phyloP scores from a whole-genome alignment of 202 grass and related monocot genomes.

The Saccharum hybrid region DNA sequence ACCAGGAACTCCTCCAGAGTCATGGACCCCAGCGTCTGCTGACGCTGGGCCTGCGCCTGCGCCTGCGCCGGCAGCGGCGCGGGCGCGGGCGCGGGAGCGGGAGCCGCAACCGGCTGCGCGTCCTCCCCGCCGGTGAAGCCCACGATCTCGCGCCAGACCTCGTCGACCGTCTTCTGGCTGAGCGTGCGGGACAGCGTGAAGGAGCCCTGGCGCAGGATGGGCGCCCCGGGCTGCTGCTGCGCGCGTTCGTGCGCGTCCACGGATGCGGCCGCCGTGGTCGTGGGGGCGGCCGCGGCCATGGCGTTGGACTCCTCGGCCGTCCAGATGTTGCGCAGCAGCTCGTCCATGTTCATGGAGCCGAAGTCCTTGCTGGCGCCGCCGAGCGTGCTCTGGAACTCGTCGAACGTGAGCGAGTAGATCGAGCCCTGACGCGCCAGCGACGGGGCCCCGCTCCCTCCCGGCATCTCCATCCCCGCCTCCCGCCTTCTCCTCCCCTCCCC shows the following conservation, averaged over 20 bases:
- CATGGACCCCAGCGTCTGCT: constrained; percentile 76
- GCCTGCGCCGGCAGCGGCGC: not conserved
- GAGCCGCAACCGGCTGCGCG: not conserved
- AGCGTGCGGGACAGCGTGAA: constrained; percentile 79
- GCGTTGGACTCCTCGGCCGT: constrained; percentile 84
- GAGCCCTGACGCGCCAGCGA: constrained; percentile 69
- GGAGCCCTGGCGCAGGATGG: constrained; percentile 68
- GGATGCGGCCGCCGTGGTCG: not conserved
- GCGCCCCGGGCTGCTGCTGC: not conserved
- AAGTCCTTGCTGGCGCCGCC: constrained; percentile 76
- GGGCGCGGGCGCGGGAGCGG: not conserved
- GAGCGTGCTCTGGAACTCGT: constrained; percentile 85
- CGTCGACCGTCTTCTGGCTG: constrained; percentile 87
- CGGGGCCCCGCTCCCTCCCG: constrained; percentile 40
- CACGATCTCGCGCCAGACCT: constrained; percentile 79
- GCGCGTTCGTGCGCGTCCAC: not conserved
- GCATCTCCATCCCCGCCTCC: constrained; percentile 57
- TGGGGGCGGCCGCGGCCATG: constrained; percentile 23
- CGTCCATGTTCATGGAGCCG: constrained; percentile 98
- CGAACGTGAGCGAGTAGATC: constrained; percentile 88
- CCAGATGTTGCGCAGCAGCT: constrained; percentile 89
- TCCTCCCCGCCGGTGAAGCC: constrained; percentile 32
- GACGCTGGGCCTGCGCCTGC: no score
- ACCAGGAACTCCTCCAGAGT: constrained; percentile 89
- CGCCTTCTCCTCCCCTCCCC: not conserved